A percentile compares a stretch with the other conserved stretches of the same genome.
Evolutionary conservation across 208 protist genomes (phyloP).

Genomic region (Acanthamoeba polyphaga): DNA sequence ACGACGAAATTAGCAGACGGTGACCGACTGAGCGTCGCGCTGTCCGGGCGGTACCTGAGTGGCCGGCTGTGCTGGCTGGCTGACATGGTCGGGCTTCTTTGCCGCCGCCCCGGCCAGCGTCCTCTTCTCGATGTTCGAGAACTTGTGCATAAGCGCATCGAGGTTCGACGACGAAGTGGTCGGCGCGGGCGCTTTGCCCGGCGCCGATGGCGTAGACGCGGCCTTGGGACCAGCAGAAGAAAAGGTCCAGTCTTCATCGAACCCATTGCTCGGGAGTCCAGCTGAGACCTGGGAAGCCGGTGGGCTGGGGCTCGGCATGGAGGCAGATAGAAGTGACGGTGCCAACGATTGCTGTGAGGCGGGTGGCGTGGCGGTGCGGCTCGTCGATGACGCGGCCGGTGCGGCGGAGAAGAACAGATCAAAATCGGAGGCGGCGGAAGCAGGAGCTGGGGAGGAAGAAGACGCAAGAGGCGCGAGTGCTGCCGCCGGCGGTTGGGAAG

Average conservation of each 20-base stretch:
- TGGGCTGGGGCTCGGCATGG: neutral
- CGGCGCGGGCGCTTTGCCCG: neutral
- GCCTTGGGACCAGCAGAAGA: neutral
- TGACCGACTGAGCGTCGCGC: no score
- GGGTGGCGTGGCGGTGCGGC: no score
- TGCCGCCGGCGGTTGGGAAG: neutral
- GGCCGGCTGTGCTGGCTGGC: neutral
- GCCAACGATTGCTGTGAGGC: neutral
- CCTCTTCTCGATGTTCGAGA: conserved; percentile 4
- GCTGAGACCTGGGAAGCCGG: neutral
- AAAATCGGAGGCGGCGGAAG: neutral
- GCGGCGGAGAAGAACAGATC: neutral
- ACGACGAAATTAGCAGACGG: neutral
- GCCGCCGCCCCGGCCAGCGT: neutral
- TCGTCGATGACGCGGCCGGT: neutral
- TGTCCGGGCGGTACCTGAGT: neutral
- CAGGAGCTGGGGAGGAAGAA: neutral
- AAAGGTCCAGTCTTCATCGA: neutral
- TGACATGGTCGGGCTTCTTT: neutral
- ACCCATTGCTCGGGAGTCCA: neutral
- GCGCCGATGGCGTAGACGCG: neutral
- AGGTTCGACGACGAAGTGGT: neutral
- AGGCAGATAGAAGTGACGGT: neutral
- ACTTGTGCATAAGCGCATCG: neutral
- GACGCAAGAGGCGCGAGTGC: neutral